These are phyloP conservation scores for Blastomyces parvus DNA, from an alignment of 2,329 filamentous ascomycete species.

Conservation along the genomic window DNA sequence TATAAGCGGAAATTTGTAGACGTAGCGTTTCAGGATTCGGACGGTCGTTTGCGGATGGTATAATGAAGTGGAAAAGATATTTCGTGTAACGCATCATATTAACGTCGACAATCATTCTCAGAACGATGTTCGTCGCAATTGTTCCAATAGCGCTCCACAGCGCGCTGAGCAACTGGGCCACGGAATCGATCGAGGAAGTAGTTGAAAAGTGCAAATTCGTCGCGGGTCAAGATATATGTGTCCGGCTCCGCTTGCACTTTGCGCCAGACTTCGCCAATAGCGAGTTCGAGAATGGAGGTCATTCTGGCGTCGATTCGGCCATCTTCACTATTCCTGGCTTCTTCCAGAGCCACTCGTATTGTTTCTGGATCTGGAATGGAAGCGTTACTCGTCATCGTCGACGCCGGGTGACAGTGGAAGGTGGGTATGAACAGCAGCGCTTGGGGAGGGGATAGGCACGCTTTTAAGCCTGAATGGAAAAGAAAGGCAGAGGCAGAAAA, in stretches of 20 bases:
- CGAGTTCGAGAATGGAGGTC: constrained; percentile 55
- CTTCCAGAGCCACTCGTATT: constrained; percentile 61
- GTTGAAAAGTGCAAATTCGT: constrained; percentile 83
- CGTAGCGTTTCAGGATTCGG: background rate
- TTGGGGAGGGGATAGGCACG: background rate
- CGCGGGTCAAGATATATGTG: constrained; percentile 61
- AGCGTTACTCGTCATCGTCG: constrained; percentile 29
- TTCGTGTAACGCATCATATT: background rate
- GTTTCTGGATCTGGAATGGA: constrained; percentile 29
- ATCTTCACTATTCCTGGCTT: constrained; percentile 63
- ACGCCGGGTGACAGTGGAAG: background rate
- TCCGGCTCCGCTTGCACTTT: constrained; percentile 55
- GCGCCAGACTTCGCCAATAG: constrained; percentile 56
- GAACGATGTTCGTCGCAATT: constrained; percentile 21
- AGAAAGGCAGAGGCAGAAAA: background rate
- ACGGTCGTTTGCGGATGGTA: background rate
- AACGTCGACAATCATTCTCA: background rate
- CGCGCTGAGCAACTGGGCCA: constrained; percentile 43
- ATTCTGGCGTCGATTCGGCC: constrained; percentile 55
- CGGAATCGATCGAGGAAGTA: constrained; percentile 63
- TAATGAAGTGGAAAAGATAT: background rate
- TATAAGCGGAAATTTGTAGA: background rate
- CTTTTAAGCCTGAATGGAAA: background rate
- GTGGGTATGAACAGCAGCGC: background rate
- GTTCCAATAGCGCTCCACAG: constrained; percentile 51